Conservation (phyloP, 768 basidiomycete genomes). For the Podaxis rugospora region DNA sequence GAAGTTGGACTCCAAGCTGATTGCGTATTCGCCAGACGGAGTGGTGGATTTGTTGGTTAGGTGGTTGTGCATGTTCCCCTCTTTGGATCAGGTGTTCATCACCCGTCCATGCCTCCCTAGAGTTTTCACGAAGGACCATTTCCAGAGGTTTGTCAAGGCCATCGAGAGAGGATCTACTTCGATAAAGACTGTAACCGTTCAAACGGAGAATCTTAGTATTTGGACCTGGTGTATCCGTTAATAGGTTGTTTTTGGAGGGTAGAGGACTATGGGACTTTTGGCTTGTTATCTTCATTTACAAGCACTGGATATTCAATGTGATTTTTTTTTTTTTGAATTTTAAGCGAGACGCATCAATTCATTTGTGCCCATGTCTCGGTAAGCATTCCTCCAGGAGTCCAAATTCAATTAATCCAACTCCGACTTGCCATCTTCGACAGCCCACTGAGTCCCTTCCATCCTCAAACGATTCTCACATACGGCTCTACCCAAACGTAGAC, state of each 20-base stretch:
- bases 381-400: too few species aligned
- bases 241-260: neutral
- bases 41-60: neutral
- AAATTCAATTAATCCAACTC: too few species aligned
- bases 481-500: too few species aligned
- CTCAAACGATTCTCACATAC: too few species aligned
- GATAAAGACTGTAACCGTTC: slow-evolving; percentile 1
- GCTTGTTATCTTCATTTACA: neutral
- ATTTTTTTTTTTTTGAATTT: too few species aligned
- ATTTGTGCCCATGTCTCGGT: too few species aligned
- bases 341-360: too few species aligned
- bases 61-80: slow-evolving; percentile 11
- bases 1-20: slow-evolving; percentile 5
- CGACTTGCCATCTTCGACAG: too few species aligned
- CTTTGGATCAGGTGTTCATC: slow-evolving; percentile 5
- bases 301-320: neutral
- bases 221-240: slow-evolving; percentile 4
- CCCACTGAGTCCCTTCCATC: too few species aligned
- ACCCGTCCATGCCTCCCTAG: slow-evolving; percentile 6
- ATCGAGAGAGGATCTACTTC: neutral
- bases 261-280: neutral
- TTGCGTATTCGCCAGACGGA: slow-evolving; percentile 1
- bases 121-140: slow-evolving; percentile 1
- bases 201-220: slow-evolving; percentile 1
- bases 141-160: slow-evolving; percentile 1